Evolutionary conservation across 441 rosid species (phyloP).

Genomic region (Brassica hybrid): DNA sequence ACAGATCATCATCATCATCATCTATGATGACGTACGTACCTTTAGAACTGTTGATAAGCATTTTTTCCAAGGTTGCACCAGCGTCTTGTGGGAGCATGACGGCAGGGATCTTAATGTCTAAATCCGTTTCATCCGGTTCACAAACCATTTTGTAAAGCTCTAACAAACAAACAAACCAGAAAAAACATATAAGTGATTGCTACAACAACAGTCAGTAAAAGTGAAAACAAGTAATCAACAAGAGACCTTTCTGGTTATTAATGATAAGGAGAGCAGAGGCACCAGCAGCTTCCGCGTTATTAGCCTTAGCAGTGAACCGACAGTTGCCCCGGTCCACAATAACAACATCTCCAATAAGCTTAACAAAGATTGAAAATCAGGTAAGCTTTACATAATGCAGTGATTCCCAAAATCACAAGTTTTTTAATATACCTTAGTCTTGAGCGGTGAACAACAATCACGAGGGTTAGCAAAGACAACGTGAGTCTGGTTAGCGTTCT

Average conservation of each 20-base stretch:
- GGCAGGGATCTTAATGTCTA: constrained; percentile 84
- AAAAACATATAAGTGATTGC: constrained; percentile 26
- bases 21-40: constrained; percentile 24
- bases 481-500: constrained; percentile 76
- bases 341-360: constrained; percentile 80
- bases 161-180: constrained; percentile 34
- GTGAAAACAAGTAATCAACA: too few relatives aligned
- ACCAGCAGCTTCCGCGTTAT: constrained; percentile 85
- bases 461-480: constrained; percentile 86
- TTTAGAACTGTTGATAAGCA: constrained; percentile 67
- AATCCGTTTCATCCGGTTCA: constrained; percentile 95
- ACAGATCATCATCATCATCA: background rate
- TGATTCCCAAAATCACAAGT: background rate
- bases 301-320: constrained; percentile 86
- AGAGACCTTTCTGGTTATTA: constrained; percentile 78
- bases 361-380: constrained; percentile 9
- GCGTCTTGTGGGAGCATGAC: constrained; percentile 98
- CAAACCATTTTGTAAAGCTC: constrained; percentile 99
- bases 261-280: constrained; percentile 94
- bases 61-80: constrained; percentile 75
- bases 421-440: constrained; percentile 53
- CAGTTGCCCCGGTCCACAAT: constrained; percentile 94
- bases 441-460: constrained; percentile 75
- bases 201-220: background rate
- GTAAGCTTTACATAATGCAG: constrained; percentile 2